Percentiles rank a stretch among this genome's conserved stretches.
Evolutionary conservation across 495 filamentous ascomycete genomes (phyloP).

Genomic region (Xylaria longipes): DNA sequence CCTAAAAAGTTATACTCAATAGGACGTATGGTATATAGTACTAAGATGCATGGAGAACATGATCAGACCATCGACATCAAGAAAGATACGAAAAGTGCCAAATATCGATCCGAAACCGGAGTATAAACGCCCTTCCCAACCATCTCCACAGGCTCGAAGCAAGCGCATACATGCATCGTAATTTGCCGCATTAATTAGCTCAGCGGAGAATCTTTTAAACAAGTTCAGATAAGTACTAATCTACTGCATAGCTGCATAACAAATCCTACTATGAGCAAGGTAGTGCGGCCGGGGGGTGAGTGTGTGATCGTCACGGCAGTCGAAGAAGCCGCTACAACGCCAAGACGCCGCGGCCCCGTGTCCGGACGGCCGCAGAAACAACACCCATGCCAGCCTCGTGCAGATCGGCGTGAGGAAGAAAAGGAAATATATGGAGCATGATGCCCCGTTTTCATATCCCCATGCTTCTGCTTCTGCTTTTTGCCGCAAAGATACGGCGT

Average conservation of each 20-base stretch:
- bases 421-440: not conserved
- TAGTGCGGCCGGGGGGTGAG: not conserved
- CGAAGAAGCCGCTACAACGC: not conserved
- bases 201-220: not conserved
- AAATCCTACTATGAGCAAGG: not conserved
- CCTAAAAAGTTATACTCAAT: not conserved
- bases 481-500: not conserved
- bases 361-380: not conserved
- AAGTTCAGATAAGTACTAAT: not conserved
- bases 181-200: slow-evolving; percentile 2
- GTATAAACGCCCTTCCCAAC: not conserved
- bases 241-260: not conserved
- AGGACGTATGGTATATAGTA: not conserved
- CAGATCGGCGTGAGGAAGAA: not conserved
- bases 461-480: not conserved
- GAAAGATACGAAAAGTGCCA: not conserved
- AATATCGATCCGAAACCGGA: not conserved
- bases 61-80: not conserved
- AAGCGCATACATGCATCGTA: not conserved
- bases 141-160: not conserved
- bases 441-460: not conserved
- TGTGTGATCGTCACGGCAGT: slow-evolving; percentile 19
- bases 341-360: not conserved
- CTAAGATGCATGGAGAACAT: not conserved
- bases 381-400: not conserved